Evolutionary conservation across 139 green algal species (phyloP).

Genomic region (Dunaliella primolecta): DNA sequence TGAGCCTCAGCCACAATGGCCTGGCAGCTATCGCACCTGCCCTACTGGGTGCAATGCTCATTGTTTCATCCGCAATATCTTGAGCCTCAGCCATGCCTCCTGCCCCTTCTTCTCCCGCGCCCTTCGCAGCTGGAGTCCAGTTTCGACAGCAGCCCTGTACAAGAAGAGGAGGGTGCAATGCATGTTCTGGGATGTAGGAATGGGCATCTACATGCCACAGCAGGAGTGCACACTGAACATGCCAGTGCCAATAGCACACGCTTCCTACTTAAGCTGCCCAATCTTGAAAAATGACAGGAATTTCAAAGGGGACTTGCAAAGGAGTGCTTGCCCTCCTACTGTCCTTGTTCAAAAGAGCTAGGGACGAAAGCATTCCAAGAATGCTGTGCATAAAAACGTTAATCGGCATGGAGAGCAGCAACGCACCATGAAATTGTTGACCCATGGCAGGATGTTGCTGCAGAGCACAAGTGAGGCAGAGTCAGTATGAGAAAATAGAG

Average conservation of each 20-base stretch:
- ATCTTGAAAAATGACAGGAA: neutral
- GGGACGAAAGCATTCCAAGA: neutral
- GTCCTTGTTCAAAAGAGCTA: neutral
- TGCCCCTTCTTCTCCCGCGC: neutral
- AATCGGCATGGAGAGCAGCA: too few species aligned
- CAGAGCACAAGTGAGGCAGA: neutral
- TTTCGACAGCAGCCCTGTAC: neutral
- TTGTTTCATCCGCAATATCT: neutral
- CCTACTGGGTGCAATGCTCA: neutral
- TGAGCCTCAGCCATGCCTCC: neutral
- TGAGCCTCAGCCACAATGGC: neutral
- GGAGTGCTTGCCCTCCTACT: too few species aligned
- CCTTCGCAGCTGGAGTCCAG: neutral
- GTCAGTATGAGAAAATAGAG: too few species aligned
- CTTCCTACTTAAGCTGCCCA: neutral
- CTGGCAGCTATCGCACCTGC: neutral
- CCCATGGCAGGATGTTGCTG: conserved; percentile 9
- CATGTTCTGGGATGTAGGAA: neutral
- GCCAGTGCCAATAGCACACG: neutral
- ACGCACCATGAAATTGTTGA: conserved; percentile 4
- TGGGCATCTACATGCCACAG: neutral
- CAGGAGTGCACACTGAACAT: neutral
- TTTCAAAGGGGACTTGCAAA: too few species aligned
- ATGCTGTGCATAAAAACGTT: neutral
- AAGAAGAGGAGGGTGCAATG: too few species aligned